Evolutionary conservation across 768 basidiomycete species (phyloP).

Genomic region (Cubamyces sp.): DNA sequence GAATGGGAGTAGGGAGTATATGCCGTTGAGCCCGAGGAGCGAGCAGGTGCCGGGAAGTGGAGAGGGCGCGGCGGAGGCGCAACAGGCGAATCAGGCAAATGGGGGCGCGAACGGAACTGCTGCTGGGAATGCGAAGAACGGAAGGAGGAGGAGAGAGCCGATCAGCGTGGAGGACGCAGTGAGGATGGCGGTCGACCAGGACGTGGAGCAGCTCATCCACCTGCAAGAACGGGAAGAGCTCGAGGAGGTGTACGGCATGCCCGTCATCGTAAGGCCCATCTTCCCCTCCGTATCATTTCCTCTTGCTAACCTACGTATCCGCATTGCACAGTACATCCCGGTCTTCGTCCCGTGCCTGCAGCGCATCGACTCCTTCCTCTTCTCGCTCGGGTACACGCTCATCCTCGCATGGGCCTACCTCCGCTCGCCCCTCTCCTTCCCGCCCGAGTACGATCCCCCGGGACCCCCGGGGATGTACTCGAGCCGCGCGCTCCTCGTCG

Average conservation of each 20-base stretch:
- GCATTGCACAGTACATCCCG: constrained; percentile 61
- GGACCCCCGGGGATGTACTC: constrained; percentile 21
- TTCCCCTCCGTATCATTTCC: constrained; percentile 6
- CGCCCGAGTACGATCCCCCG: constrained; percentile 15
- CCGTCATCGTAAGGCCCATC: constrained; percentile 65
- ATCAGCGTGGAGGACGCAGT: constrained; percentile 32
- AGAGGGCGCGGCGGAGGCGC: background rate
- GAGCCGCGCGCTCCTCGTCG: constrained; percentile 32
- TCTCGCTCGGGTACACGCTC: constrained; percentile 69
- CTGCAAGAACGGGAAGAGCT: constrained; percentile 74
- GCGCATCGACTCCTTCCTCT: constrained; percentile 71
- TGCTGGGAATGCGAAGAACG: background rate
- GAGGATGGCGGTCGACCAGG: constrained; percentile 56
- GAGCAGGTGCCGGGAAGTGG: background rate
- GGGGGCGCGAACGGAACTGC: background rate
- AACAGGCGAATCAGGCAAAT: background rate
- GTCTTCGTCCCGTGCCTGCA: constrained; percentile 80
- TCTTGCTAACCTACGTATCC: constrained; percentile 18
- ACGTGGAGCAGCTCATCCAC: constrained; percentile 66
- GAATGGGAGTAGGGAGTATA: constrained; percentile 24
- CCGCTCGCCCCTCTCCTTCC: constrained; percentile 49
- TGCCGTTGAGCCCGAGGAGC: constrained; percentile 24
- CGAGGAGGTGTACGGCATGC: constrained; percentile 80
- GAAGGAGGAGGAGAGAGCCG: constrained; percentile 8
- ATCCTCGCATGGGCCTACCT: constrained; percentile 65